Conservation (phyloP, 2,329 filamentous ascomycete species). For the Bipolaris bicolor region DNA sequence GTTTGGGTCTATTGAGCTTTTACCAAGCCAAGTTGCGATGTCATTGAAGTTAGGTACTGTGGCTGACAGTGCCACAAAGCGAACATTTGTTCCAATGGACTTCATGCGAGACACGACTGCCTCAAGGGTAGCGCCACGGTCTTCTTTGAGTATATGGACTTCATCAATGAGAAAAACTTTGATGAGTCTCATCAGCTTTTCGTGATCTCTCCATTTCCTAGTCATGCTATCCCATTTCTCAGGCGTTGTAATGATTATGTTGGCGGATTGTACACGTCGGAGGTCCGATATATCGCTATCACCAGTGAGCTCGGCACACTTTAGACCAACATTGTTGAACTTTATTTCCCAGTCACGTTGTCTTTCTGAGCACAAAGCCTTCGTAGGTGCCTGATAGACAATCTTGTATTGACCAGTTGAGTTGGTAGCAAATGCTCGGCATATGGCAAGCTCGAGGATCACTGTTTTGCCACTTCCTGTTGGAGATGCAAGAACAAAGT, state of each 20-base stretch:
- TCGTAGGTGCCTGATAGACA: slow-evolving; percentile 84
- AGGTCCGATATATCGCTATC: slow-evolving; percentile 75
- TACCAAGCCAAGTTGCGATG: slow-evolving; percentile 80
- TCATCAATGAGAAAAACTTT: slow-evolving; percentile 86
- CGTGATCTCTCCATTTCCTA: slow-evolving; percentile 83
- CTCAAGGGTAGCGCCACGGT: slow-evolving; percentile 79
- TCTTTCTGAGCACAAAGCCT: slow-evolving; percentile 79
- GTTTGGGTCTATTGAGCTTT: slow-evolving; percentile 63
- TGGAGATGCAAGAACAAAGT: slow-evolving; percentile 79
- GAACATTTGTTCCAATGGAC: slow-evolving; percentile 73
- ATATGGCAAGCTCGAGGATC: slow-evolving; percentile 81
- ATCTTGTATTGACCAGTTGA: slow-evolving; percentile 73
- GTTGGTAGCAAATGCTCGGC: slow-evolving; percentile 66
- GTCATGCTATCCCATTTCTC: slow-evolving; percentile 94
- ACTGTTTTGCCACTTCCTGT: slow-evolving; percentile 87
- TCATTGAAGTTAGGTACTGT: slow-evolving; percentile 84
- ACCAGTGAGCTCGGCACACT: slow-evolving; percentile 79
- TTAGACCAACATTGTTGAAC: slow-evolving; percentile 70
- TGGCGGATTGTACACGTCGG: slow-evolving; percentile 71
- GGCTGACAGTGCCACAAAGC: slow-evolving; percentile 81
- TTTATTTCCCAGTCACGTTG: slow-evolving; percentile 79
- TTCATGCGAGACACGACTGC: slow-evolving; percentile 89
- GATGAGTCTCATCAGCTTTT: slow-evolving; percentile 73
- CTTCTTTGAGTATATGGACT: slow-evolving; percentile 83
- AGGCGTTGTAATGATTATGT: slow-evolving; percentile 84